Percentiles rank a stretch among this genome's conserved stretches.
phyloP scores from a whole-genome alignment of 2,329 filamentous ascomycete species.

The Aspergillus jensenii region DNA sequence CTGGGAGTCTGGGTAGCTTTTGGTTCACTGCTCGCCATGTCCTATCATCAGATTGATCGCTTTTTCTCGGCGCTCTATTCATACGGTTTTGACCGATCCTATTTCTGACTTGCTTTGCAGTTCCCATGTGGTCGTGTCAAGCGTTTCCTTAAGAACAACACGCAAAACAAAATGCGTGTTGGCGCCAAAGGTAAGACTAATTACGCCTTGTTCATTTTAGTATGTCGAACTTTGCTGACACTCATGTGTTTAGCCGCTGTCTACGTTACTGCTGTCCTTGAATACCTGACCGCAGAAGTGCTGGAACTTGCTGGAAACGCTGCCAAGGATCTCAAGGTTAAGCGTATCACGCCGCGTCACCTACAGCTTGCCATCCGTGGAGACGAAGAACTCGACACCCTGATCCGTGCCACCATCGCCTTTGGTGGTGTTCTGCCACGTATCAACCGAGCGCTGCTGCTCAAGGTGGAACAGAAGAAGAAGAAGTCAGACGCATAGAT shows the following conservation, averaged over 20 bases:
- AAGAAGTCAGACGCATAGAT: conserved; percentile 57
- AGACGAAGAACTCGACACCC: conserved; percentile 95
- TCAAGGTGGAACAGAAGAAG: conserved; percentile 99
- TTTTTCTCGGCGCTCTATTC: neutral
- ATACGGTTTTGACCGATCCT: neutral
- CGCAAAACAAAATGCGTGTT: conserved; percentile 99
- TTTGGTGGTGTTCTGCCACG: conserved; percentile 97
- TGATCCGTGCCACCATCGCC: conserved; percentile 96
- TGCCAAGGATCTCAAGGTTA: conserved; percentile 99
- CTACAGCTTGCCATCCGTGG: conserved; percentile 96
- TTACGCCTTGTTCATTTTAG: neutral
- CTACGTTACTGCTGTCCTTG: conserved; percentile 95
- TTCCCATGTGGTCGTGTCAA: conserved; percentile 99
- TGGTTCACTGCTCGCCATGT: neutral
- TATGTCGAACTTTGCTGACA: conserved; percentile 14
- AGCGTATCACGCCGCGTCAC: conserved; percentile 98
- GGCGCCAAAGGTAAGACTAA: conserved; percentile 71
- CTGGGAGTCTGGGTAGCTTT: neutral
- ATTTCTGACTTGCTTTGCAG: conserved; percentile 48
- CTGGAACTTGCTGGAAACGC: conserved; percentile 97
- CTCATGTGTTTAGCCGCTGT: conserved; percentile 66
- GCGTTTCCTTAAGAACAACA: conserved; percentile 99
- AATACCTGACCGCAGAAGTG: conserved; percentile 97
- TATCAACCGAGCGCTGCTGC: conserved; percentile 94
- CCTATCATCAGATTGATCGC: neutral